Conservation (phyloP, 2,329 filamentous ascomycete genomes). For the Xylariaceae sp. region DNA sequence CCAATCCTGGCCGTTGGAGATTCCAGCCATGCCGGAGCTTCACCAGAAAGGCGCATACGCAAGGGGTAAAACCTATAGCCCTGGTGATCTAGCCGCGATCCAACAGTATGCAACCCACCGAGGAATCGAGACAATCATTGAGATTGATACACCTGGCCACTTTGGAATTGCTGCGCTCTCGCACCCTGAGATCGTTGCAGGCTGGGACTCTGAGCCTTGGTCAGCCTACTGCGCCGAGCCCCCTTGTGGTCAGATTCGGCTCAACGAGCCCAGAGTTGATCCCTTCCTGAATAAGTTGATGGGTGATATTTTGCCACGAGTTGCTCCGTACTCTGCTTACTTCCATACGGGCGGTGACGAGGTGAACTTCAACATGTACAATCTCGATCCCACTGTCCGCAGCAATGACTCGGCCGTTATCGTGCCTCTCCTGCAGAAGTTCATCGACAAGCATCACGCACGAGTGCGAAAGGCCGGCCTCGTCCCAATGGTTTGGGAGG, state of each 20-base stretch:
- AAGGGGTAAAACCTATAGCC: conserved; percentile 69
- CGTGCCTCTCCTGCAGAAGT: conserved; percentile 76
- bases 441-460: conserved; percentile 73
- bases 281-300: conserved; percentile 75
- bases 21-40: conserved; percentile 75
- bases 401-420: conserved; percentile 70
- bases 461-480: conserved; percentile 69
- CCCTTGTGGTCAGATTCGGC: conserved; percentile 73
- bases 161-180: conserved; percentile 70
- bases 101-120: conserved; percentile 73
- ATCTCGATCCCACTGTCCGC: conserved; percentile 73
- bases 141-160: conserved; percentile 84
- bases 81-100: conserved; percentile 67
- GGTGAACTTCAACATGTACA: conserved; percentile 77
- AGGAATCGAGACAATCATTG: conserved; percentile 74
- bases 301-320: conserved; percentile 75
- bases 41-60: conserved; percentile 76
- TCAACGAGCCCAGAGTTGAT: conserved; percentile 74
- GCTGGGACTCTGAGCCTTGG: conserved; percentile 63
- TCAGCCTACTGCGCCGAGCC: conserved; percentile 65
- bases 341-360: conserved; percentile 92
- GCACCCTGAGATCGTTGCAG: conserved; percentile 74
- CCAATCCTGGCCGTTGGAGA: conserved; percentile 84
- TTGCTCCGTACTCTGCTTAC: conserved; percentile 71
- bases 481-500: conserved; percentile 84